phyloP scores from a whole-genome alignment of 805 yeast genomes.

The Cyberlindnera lachancei region DNA sequence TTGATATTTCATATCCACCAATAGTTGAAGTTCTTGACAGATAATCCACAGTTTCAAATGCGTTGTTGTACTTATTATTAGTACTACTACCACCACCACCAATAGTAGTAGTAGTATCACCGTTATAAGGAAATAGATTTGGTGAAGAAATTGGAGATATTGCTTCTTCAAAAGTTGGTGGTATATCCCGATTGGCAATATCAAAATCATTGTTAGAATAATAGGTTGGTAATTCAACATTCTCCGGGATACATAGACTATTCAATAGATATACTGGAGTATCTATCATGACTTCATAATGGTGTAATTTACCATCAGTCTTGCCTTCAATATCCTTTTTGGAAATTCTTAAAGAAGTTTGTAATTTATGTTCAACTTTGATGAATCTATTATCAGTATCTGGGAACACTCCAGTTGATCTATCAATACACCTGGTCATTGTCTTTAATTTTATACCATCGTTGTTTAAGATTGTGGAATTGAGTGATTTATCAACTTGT shows the following conservation, averaged over 20 bases:
- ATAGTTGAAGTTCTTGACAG: constrained; percentile 18
- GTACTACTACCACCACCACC: no score
- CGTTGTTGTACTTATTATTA: no score
- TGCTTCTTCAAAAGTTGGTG: constrained; percentile 63
- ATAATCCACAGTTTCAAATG: constrained; percentile 13
- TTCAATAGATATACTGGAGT: constrained; percentile 60
- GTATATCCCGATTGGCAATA: no score
- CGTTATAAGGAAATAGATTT: constrained; percentile 8
- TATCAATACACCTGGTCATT: constrained; percentile 7
- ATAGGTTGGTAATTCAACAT: constrained; percentile 32
- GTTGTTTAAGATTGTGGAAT: constrained; percentile 10
- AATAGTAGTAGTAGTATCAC: constrained; percentile 5
- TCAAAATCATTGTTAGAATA: no score
- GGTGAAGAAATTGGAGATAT: constrained; percentile 36
- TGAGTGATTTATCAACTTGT: background rate
- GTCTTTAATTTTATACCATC: constrained; percentile 7
- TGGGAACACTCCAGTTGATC: constrained; percentile 28
- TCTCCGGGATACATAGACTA: constrained; percentile 30
- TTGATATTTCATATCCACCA: constrained; percentile 1
- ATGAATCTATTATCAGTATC: constrained; percentile 58
- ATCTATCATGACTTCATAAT: constrained; percentile 74
- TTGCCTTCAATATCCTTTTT: constrained; percentile 43
- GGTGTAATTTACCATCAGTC: constrained; percentile 59
- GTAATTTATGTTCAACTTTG: constrained; percentile 59
- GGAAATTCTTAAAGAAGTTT: constrained; percentile 61